These are phyloP conservation scores for Teunomyces panamensis DNA, from an alignment of 805 yeast genomes.

Conservation along the genomic window DNA sequence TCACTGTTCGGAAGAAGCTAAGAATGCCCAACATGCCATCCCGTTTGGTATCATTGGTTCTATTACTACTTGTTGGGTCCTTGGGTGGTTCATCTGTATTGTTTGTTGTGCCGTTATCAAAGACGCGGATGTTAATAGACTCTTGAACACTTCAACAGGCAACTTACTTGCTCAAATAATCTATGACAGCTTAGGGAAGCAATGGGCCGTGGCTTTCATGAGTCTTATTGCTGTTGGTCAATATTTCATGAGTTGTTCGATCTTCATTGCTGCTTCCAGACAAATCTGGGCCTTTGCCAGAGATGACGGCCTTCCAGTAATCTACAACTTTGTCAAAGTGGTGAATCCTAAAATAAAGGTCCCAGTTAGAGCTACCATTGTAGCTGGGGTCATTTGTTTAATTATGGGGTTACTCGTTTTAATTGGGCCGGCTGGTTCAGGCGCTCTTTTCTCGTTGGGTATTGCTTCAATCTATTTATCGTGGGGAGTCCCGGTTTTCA, in stretches of 20 bases:
- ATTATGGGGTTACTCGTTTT: constrained; percentile 56
- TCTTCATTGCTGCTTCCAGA: constrained; percentile 62
- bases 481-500: constrained; percentile 59
- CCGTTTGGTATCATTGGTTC: constrained; percentile 65
- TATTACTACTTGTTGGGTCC: constrained; percentile 51
- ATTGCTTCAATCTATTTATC: constrained; percentile 63
- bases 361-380: constrained; percentile 62
- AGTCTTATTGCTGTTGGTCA: constrained; percentile 56
- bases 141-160: constrained; percentile 48
- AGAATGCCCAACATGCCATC: constrained; percentile 58
- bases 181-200: constrained; percentile 58
- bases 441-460: constrained; percentile 64
- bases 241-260: constrained; percentile 63
- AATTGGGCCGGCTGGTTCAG: constrained; percentile 53
- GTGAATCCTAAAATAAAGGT: constrained; percentile 57
- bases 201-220: constrained; percentile 66
- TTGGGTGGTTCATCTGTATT: constrained; percentile 58
- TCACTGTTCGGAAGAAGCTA: constrained; percentile 71
- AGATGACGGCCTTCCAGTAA: constrained; percentile 71
- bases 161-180: constrained; percentile 66
- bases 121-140: constrained; percentile 39
- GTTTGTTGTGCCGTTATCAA: constrained; percentile 55
- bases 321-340: constrained; percentile 48
- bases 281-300: constrained; percentile 76
- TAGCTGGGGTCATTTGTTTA: constrained; percentile 49